Evolutionary conservation across 768 basidiomycete species (phyloP), one percentile per base, ranked within the genome.

Genomic region (Kwoniella sp.): DNA sequence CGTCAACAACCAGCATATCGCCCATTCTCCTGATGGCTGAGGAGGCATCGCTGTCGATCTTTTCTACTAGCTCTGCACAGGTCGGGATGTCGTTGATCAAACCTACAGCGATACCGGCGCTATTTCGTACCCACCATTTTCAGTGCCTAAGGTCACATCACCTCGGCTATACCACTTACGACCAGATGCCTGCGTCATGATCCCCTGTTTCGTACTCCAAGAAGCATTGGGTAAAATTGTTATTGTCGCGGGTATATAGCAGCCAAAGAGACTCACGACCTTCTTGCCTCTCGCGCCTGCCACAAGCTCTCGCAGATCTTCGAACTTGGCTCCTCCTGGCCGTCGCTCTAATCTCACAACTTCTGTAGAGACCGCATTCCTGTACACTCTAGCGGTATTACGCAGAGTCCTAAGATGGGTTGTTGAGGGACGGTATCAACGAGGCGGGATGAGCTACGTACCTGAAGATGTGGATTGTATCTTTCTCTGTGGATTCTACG

Each of bases 121-220:
- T 71, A 48, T 10, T 26, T 5, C 44, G 34, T n/a, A n/a, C n/a
- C n/a, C 29, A 31, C 19, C 9, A 43, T 23, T 19, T 19, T 38
- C 38, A 47, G 23, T 1, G 20, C 15, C 22, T 6, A 11, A 25
- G 12, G 15, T 0, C 17, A 4, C 19, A 17, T 45, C 44, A 19
- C 22, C 10, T 22, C 20, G 3, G 15, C 23, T 5, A 26, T 15
- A 28, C 5, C 1, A 60, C 62, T 49, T 27, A 67, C 48, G 65
- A 80, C 91, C 91, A 93, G 41, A 93, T 85, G 3, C 91, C 92
- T 62, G 84, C 82, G 57, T 96, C 88, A 0, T 82, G 77, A 63
- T 95, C 91, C 7, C 92, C 91, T 1, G 70, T 80, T 67, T 89
- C 88, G 80, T 54, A 52, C 3, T n/a, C n/a, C n/a, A n/a, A n/a